Conservation (phyloP, 371 early-diverging fungal genomes). For the Homolaphlyctis polyrhiza region DNA sequence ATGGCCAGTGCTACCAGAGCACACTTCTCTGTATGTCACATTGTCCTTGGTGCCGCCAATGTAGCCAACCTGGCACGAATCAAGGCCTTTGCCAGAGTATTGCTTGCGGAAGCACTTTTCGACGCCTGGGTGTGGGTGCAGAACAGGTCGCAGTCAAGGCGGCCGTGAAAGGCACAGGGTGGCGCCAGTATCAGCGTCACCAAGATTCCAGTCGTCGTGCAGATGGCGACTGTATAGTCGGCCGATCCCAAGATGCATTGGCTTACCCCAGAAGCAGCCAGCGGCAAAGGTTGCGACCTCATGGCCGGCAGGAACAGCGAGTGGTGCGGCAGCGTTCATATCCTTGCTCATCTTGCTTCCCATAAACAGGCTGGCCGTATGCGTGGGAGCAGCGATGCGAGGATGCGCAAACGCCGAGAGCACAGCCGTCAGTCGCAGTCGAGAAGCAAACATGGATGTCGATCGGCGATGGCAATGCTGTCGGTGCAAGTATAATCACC, state of each 20-base stretch:
- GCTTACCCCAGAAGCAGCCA: slow-evolving; percentile 67
- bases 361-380: neutral
- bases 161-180: neutral
- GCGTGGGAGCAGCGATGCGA: too few relatives aligned
- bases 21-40: slow-evolving; percentile 21
- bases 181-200: neutral
- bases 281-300: slow-evolving; percentile 56
- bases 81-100: slow-evolving; percentile 13
- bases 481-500: neutral
- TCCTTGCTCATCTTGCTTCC: neutral
- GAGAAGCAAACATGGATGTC: too few relatives aligned
- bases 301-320: neutral
- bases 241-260: neutral
- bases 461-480: neutral
- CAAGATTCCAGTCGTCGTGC: too few relatives aligned
- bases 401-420: too few relatives aligned
- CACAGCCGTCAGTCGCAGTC: too few relatives aligned
- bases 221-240: neutral
- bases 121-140: too few relatives aligned
- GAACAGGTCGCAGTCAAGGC: neutral
- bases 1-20: slow-evolving; percentile 67
- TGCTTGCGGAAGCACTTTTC: slow-evolving; percentile 57
- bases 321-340: neutral
- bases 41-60: slow-evolving; percentile 58
- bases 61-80: slow-evolving; percentile 72